These are phyloP conservation scores for Teunomyces panamensis DNA, from an alignment of 805 yeast species.

Conservation along the genomic window DNA sequence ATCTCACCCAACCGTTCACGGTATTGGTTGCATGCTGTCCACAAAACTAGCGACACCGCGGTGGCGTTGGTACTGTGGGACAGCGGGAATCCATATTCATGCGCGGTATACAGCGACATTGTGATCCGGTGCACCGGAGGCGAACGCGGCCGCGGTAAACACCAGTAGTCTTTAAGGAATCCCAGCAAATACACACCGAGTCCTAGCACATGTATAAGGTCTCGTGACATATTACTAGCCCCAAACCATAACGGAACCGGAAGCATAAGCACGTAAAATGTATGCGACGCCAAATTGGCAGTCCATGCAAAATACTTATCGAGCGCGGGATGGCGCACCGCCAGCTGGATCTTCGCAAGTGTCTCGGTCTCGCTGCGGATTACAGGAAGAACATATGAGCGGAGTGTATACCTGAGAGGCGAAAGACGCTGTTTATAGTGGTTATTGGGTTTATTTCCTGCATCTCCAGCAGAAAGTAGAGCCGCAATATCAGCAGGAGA, in stretches of 20 bases:
- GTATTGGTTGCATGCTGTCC: slow-evolving; percentile 9
- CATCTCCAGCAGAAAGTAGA: slow-evolving; percentile 43
- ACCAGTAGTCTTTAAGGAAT: slow-evolving; percentile 73
- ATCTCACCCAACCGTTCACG: background rate
- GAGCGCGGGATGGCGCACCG: slow-evolving; percentile 44
- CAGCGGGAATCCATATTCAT: slow-evolving; percentile 93
- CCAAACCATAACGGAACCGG: slow-evolving; percentile 89
- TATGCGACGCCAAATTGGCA: slow-evolving; percentile 88
- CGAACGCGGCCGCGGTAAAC: slow-evolving; percentile 87
- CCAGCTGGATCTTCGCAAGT: slow-evolving; percentile 55
- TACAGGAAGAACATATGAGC: slow-evolving; percentile 52
- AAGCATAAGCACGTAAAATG: slow-evolving; percentile 85
- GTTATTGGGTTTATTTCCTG: slow-evolving; percentile 67
- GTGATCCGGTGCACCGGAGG: slow-evolving; percentile 92
- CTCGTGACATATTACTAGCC: slow-evolving; percentile 52
- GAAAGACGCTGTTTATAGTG: slow-evolving; percentile 64
- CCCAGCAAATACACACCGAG: slow-evolving; percentile 75
- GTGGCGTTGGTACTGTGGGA: slow-evolving; percentile 95
- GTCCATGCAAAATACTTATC: slow-evolving; percentile 83
- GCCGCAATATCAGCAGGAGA: slow-evolving; percentile 11
- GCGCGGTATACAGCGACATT: slow-evolving; percentile 83
- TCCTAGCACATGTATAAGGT: slow-evolving; percentile 57
- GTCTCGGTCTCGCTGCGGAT: slow-evolving; percentile 64
- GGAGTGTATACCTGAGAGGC: slow-evolving; percentile 49
- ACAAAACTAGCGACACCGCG: slow-evolving; percentile 58